A percentile compares a stretch with the other conserved stretches of the same genome.
These are phyloP conservation scores for Endocalyx cinctus DNA, from an alignment of 2,329 filamentous ascomycete genomes.

Conservation along the genomic window DNA sequence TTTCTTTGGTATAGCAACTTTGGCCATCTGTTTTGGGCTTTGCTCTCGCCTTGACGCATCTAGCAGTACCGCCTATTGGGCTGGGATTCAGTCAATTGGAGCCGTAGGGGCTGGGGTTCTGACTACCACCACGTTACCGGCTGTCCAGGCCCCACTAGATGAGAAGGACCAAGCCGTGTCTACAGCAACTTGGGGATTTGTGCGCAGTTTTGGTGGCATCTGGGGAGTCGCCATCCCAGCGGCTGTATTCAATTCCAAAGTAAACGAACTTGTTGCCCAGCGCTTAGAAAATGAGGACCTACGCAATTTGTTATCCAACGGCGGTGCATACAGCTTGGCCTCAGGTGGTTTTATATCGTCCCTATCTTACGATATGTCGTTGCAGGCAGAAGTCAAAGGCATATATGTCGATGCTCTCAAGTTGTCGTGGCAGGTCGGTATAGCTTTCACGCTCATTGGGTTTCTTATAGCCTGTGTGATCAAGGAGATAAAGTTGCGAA, in stretches of 20 bases:
- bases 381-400: not conserved
- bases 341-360: not conserved
- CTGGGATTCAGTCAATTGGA: conserved; percentile 28
- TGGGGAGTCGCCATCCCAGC: conserved; percentile 34
- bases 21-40: conserved; percentile 28
- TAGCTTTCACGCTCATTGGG: not conserved
- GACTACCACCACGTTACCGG: conserved; percentile 30
- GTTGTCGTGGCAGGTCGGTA: not conserved
- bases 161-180: conserved; percentile 23
- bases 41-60: conserved; percentile 26
- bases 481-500: not conserved
- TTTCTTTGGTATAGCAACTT: conserved; percentile 17
- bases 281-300: not conserved
- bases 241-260: conserved; percentile 24
- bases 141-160: conserved; percentile 25
- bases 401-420: not conserved
- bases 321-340: not conserved
- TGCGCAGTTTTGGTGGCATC: conserved; percentile 33
- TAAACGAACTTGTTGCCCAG: not conserved
- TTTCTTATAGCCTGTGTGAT: not conserved
- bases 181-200: conserved; percentile 30
- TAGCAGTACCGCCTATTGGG: conserved; percentile 27
- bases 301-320: not conserved
- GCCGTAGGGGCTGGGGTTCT: conserved; percentile 33
- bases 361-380: not conserved